Base-by-base conservation (phyloP, 371 early-diverging fungal genomes). In the Haplosporangium sp. region DNA sequence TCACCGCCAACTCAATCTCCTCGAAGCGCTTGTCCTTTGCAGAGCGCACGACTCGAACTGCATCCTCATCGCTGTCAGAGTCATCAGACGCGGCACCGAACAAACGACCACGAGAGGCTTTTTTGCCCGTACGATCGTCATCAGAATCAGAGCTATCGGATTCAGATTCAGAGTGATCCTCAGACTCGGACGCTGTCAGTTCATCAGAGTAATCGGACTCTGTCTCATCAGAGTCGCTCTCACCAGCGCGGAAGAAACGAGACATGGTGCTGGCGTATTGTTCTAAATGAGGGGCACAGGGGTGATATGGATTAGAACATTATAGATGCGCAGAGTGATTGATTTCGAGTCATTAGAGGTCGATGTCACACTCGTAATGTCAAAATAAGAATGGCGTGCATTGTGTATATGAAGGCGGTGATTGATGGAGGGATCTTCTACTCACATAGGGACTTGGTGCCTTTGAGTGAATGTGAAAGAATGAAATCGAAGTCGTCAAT, bases 1-100 rank as follows among this genome's bases (percentile, higher is more conserved):
- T 87, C 52, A 86, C 85, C 29, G 87, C 86, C 60, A 65, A 82
- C 63, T 89, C 87, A 81, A 92, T 86, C 71, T 88, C 90, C 21
- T 89, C 90, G 40, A 91, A 84, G 58, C 93, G 90, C 87, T 96
- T 97, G 80, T 97, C 96, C 81, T 93, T 94, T 67, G 90, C 91
- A 53, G 92, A 93, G 66, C 89, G 89, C 37, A 95, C 92, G 61
- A 91, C 90, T 43, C 92, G 90, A 82, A 90, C 91, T 42, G 80
- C 86, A 38, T 89, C 91, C 36, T 95, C 95, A 11, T 90, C 91
- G 60, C 90, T 90, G 53, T 90, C 91, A 37, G 87, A 87, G 42
- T 69, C 73, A 50, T 84, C 88, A 40, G 73, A 65, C 41, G 59
- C 85, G 41, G 61, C 83, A 66, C 80, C 84, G 61, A 82, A 83